Percentiles rank a stretch among this genome's conserved stretches.
Conservation (phyloP, 495 filamentous ascomycete species). For the Schizothecium vesticola region DNA sequence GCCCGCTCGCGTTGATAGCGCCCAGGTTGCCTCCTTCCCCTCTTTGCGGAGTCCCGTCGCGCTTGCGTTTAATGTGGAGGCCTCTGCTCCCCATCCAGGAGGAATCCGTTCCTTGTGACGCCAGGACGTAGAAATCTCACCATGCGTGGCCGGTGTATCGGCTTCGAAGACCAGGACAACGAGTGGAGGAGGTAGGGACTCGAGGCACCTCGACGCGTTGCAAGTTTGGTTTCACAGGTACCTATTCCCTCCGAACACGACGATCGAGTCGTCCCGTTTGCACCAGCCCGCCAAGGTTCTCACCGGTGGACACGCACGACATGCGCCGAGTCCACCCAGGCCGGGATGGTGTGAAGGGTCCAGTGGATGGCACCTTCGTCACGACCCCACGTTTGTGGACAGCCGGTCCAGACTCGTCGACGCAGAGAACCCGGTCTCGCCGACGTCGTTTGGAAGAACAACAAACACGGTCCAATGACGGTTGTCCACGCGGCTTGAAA, state of each 20-base stretch:
- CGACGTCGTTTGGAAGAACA: neutral
- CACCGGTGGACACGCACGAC: neutral
- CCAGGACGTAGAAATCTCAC: neutral
- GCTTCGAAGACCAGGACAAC: neutral
- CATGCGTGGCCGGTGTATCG: neutral
- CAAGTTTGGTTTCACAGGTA: neutral
- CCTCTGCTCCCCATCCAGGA: neutral
- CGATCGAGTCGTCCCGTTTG: neutral
- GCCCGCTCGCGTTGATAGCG: neutral
- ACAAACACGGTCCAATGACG: neutral
- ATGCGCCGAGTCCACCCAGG: neutral
- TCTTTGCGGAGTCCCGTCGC: neutral
- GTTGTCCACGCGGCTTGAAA: neutral
- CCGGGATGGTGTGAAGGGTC: neutral
- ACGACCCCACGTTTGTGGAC: neutral
- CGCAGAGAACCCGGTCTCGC: neutral
- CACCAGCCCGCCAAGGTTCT: neutral
- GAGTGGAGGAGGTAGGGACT: neutral
- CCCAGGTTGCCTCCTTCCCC: neutral
- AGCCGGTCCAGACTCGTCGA: neutral
- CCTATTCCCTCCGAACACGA: neutral
- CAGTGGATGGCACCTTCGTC: neutral
- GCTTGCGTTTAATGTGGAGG: neutral
- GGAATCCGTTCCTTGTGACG: neutral
- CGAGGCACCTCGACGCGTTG: neutral